Conservation (phyloP, 257 asterid species). For the Jasminum sambac region DNA sequence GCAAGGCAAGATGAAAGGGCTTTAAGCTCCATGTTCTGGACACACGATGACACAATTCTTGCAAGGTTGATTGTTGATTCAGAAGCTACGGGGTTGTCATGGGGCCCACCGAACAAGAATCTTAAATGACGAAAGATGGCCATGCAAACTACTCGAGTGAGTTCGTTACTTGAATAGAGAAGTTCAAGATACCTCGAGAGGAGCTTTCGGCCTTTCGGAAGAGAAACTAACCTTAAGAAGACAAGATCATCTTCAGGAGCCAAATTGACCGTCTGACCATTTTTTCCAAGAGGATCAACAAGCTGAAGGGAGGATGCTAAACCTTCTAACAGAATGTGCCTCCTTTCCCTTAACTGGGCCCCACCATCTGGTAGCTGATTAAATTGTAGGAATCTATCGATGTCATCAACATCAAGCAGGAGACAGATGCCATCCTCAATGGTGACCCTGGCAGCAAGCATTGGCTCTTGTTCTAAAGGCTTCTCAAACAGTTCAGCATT, state of each 20-base stretch:
- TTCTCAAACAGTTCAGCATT: slow-evolving; percentile 55
- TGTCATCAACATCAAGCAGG: slow-evolving; percentile 90
- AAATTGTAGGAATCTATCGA: slow-evolving; percentile 75
- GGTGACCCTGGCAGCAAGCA: slow-evolving; percentile 94
- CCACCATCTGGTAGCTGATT: slow-evolving; percentile 71
- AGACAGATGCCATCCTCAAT: slow-evolving; percentile 86
- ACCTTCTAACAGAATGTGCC: slow-evolving; percentile 65
- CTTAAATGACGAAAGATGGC: slow-evolving; percentile 78
- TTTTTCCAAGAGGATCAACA: slow-evolving; percentile 65
- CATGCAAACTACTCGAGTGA: slow-evolving; percentile 68
- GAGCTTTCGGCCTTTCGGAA: slow-evolving; percentile 73
- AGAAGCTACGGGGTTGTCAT: slow-evolving; percentile 40
- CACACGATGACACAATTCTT: slow-evolving; percentile 42
- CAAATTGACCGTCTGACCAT: slow-evolving; percentile 48
- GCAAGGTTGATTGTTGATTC: slow-evolving; percentile 43
- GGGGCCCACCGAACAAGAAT: slow-evolving; percentile 58
- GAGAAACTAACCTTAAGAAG: slow-evolving; percentile 61
- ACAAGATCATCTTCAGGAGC: slow-evolving; percentile 56
- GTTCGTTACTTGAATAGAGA: slow-evolving; percentile 59
- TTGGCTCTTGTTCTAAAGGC: slow-evolving; percentile 96
- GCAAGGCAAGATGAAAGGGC: slow-evolving; percentile 77
- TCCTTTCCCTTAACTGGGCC: slow-evolving; percentile 56
- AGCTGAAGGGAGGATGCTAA: slow-evolving; percentile 73
- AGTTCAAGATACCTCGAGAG: slow-evolving; percentile 52
- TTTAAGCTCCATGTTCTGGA: slow-evolving; percentile 58